A percentile compares a stretch with the other conserved stretches of the same genome.
phyloP scores from a whole-genome alignment of 768 basidiomycete species.

The Gyrodon lividus region DNA sequence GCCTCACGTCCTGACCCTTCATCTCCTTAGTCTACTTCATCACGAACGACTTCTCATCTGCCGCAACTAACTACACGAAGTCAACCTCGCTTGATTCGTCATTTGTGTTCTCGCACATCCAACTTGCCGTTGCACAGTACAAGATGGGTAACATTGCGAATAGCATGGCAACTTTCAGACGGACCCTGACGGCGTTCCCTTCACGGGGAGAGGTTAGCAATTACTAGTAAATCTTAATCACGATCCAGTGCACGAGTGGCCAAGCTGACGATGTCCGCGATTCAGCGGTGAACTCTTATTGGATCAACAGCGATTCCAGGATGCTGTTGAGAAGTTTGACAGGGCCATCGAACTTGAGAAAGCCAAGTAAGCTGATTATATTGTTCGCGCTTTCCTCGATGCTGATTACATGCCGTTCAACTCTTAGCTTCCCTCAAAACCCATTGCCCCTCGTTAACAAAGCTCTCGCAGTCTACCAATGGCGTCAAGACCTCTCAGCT shows the following conservation, averaged over 20 bases:
- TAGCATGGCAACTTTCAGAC: conserved; percentile 88
- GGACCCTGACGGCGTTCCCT: conserved; percentile 83
- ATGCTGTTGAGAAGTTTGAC: conserved; percentile 92
- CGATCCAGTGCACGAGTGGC: neutral
- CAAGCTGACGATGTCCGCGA: neutral
- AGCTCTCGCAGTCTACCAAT: conserved; percentile 94
- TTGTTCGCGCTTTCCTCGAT: neutral
- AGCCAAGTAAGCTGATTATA: conserved; percentile 48
- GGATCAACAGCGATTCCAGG: conserved; percentile 85
- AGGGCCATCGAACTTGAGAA: conserved; percentile 87
- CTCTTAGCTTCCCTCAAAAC: conserved; percentile 56
- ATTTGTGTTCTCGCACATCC: conserved; percentile 97
- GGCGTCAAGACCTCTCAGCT: conserved; percentile 83
- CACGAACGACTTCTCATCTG: conserved; percentile 82
- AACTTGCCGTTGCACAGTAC: conserved; percentile 96
- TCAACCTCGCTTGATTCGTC: conserved; percentile 81
- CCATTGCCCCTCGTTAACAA: conserved; percentile 96
- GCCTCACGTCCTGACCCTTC: neutral
- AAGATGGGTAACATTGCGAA: conserved; percentile 76
- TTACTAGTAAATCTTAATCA: conserved; percentile 73
- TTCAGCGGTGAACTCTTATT: conserved; percentile 88
- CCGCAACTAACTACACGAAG: conserved; percentile 88
- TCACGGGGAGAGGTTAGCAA: conserved; percentile 86
- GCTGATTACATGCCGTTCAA: conserved; percentile 1
- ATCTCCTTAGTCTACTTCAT: conserved; percentile 78